Base-by-base conservation (phyloP, 148 eudicot species). In the Talinum fruticosum region DNA sequence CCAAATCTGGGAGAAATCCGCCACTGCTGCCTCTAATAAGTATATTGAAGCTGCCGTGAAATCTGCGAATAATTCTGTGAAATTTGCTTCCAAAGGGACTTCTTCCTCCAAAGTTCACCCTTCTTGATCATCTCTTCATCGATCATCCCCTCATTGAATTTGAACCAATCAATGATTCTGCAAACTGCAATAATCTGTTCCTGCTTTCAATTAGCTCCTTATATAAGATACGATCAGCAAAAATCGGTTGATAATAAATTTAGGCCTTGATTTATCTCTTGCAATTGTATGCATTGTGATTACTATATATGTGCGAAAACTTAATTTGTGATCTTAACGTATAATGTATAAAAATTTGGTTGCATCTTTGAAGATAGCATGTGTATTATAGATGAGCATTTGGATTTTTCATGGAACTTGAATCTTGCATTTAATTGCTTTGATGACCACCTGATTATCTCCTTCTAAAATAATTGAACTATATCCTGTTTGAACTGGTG, bases 81-180 rank as follows among this genome's bases (percentile, higher is more conserved):
- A 65, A 83, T 90, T 97, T n/a, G 93, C 97, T 36, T 78, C 87
- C 71, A 89, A 85, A 72, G 86, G 85, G 8, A 37, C 89, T 5
- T 79, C 89, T 71, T 34, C 85, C 30, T 85, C 84, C n/a, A 92
- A 92, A 81, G 98, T 94, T 82, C 94, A 91, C 80, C 92, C 97
- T 82, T 84, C 86, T 81, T 91, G 79, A 85, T 51, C 18, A 15
- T 16, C 19, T 51, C 14, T 14, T 51, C 21, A 18, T 76, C 32
- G 26, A 15, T 72, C n/a, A 32, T 51, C n/a, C 5, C 16, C 1
- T 51, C 16, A 51, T 51, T 51, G 57, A 51, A 41, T 8, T 37
- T 47, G 53, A 5, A 47, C 10, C 10, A 41, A 41, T 10, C 45
- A 41, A 12, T 47, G 53, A 7, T 7, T 37, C 41, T 37, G 4